Conservation (phyloP, 352 stramenopile genomes). For the Phytophthora kernoviae region DNA sequence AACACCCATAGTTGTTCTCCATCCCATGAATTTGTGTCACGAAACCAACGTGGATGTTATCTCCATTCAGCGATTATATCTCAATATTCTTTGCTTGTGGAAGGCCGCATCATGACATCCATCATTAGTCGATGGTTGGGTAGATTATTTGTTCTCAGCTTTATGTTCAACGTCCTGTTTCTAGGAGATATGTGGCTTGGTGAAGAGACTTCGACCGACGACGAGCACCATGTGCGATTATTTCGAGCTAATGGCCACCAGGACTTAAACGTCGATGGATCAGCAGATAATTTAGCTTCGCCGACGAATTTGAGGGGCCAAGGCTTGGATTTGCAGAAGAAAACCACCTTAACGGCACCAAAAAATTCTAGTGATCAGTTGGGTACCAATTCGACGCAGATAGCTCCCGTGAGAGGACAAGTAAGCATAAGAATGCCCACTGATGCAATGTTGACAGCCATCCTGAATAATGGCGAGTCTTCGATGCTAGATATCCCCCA, state of each 20-base stretch:
- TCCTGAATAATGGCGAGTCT: constrained; percentile 15
- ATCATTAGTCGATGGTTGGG: background rate
- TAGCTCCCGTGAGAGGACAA: no score
- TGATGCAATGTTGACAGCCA: constrained; percentile 12
- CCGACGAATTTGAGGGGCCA: background rate
- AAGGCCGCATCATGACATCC: no score
- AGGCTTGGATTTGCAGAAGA: background rate
- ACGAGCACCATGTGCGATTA: background rate
- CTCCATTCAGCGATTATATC: background rate
- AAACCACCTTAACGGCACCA: constrained; percentile 6
- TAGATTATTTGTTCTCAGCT: background rate
- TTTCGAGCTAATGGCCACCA: background rate
- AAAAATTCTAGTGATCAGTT: background rate
- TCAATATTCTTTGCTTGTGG: background rate
- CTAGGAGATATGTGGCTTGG: background rate
- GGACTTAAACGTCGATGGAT: background rate
- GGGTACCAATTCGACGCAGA: background rate
- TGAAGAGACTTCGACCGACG: background rate
- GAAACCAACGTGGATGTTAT: background rate
- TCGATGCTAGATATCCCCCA: constrained; percentile 14
- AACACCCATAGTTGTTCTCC: no score
- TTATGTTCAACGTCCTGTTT: background rate
- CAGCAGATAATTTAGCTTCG: background rate
- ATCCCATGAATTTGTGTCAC: background rate
- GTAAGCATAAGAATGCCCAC: constrained; percentile 1